These are phyloP conservation scores for Tolypocladium ophioglossoides DNA, from an alignment of 2,329 filamentous ascomycete species.

Conservation along the genomic window DNA sequence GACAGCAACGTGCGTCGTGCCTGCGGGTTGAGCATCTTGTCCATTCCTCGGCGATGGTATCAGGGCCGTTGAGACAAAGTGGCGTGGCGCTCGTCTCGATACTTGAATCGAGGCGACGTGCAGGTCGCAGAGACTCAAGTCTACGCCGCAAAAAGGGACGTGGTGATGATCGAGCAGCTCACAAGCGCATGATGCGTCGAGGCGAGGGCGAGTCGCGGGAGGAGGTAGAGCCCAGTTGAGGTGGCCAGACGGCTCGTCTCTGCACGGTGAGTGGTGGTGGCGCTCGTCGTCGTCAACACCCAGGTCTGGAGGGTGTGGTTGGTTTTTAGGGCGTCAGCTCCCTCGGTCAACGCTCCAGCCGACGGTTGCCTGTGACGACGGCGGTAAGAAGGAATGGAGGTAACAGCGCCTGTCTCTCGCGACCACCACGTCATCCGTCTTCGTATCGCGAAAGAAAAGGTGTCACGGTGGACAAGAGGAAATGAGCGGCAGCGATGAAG, in stretches of 20 bases:
- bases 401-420: neutral
- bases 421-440: neutral
- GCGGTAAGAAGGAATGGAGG: neutral
- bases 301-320: no score
- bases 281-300: neutral
- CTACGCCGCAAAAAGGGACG: neutral
- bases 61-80: neutral
- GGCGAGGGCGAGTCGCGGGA: neutral
- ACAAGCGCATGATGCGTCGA: neutral
- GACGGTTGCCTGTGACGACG: neutral
- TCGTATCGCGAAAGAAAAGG: neutral
- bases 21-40: slow-evolving; percentile 22
- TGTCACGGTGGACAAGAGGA: neutral
- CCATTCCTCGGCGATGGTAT: slow-evolving; percentile 7
- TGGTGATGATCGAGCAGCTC: neutral
- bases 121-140: neutral
- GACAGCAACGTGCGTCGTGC: slow-evolving; percentile 17
- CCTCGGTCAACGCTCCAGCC: neutral
- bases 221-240: neutral
- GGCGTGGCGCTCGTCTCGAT: neutral
- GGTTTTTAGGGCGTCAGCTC: neutral
- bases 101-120: neutral
- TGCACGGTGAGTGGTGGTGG: neutral
- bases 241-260: neutral
- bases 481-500: neutral